Conservation (phyloP, 73 alveolate species). For the Tetrahymena malaccensis region DNA sequence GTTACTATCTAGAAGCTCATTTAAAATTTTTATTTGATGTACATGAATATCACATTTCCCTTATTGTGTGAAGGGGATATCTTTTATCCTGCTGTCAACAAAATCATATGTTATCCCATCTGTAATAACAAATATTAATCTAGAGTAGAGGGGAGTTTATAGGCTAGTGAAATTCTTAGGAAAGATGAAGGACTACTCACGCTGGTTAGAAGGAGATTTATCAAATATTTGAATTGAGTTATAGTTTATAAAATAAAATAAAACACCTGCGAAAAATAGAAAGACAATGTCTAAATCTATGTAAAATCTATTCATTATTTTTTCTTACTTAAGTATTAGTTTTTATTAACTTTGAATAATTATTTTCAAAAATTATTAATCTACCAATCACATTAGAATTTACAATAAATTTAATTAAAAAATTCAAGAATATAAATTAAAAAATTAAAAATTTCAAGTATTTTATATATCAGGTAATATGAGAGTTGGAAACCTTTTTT, state of each 20-base stretch:
- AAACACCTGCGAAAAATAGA: background rate
- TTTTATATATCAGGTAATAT: no score
- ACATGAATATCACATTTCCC: background rate
- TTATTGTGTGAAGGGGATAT: background rate
- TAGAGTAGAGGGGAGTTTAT: background rate
- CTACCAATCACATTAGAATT: no score
- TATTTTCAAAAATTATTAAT: no score
- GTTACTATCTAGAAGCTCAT: background rate
- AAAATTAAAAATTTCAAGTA: no score
- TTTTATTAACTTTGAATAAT: background rate
- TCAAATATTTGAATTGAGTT: background rate
- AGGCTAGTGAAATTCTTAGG: background rate
- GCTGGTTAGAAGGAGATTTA: background rate
- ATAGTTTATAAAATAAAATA: background rate
- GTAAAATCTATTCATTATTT: background rate
- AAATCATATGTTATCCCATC: background rate
- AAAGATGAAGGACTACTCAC: background rate
- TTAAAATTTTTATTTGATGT: background rate
- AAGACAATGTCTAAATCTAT: background rate
- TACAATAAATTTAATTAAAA: no score
- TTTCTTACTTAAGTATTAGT: no score
- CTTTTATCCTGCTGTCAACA: background rate
- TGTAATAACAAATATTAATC: background rate
- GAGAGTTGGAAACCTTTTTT: no score
- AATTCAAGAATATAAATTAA: no score